Percentiles rank a stretch among this genome's conserved stretches.
These are phyloP conservation scores for Carex myosuroides DNA, from an alignment of 176 grass and related monocot genomes.

Conservation along the genomic window DNA sequence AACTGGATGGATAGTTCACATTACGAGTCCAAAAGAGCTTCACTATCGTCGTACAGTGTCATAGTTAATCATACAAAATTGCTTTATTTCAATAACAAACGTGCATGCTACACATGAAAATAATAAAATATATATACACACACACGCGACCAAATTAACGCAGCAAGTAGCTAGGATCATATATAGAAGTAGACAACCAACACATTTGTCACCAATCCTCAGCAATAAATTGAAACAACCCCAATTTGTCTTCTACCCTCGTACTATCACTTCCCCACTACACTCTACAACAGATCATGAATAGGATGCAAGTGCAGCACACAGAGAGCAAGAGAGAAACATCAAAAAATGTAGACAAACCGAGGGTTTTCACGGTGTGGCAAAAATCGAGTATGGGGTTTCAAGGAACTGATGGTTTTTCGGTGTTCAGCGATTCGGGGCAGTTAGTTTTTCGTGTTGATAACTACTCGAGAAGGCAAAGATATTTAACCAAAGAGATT, in stretches of 20 bases:
- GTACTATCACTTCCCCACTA: not conserved
- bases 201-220: not conserved
- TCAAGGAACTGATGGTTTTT: slow-evolving; percentile 35
- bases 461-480: not conserved
- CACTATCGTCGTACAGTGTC: no score
- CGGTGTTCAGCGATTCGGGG: not conserved
- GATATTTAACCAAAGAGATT: not conserved
- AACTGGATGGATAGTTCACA: no score
- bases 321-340: not conserved
- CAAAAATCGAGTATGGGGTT: slow-evolving; percentile 37
- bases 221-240: not conserved
- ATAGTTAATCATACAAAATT: no score
- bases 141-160: not conserved
- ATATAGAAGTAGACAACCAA: not conserved
- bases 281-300: not conserved
- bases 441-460: not conserved
- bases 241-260: not conserved
- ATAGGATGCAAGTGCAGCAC: not conserved
- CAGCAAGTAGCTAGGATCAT: not conserved
- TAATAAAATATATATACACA: not conserved
- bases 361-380: slow-evolving; percentile 30
- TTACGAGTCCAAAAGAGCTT: no score
- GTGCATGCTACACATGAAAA: no score
- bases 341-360: not conserved
- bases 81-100: no score